These are phyloP conservation scores for Curvularia sp. DNA, from an alignment of 2,329 filamentous ascomycete species.

Conservation along the genomic window DNA sequence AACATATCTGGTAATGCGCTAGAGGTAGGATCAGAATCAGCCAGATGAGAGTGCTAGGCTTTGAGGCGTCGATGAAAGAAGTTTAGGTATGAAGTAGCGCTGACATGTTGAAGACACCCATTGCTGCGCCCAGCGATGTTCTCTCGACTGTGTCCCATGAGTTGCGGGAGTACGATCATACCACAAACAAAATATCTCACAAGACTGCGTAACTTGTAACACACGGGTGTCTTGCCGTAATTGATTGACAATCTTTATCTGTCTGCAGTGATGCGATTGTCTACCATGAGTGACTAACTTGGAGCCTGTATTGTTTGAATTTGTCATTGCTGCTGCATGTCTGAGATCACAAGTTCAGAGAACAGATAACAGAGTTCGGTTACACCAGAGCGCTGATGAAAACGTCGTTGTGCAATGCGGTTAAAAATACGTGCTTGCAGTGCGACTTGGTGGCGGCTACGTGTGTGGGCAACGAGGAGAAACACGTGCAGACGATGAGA, in stretches of 20 bases:
- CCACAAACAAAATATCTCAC: not conserved
- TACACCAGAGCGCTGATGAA: slow-evolving; percentile 1
- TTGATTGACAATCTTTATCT: not conserved
- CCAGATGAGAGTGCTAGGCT: not conserved
- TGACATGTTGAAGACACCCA: slow-evolving; percentile 20
- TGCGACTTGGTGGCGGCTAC: not conserved
- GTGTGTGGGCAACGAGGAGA: not conserved
- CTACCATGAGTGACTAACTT: not conserved
- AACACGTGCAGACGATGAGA: not conserved
- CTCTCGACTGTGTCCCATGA: slow-evolving; percentile 3
- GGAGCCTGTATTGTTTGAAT: not conserved
- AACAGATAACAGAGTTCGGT: not conserved
- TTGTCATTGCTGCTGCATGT: not conserved
- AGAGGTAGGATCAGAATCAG: not conserved
- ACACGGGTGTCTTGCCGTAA: not conserved
- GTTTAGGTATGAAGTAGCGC: slow-evolving; percentile 7
- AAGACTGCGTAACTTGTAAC: slow-evolving; percentile 7
- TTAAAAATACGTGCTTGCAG: not conserved
- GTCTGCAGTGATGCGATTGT: not conserved
- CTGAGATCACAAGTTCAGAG: not conserved
- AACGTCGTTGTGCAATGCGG: slow-evolving; percentile 21
- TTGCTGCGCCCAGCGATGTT: slow-evolving; percentile 14
- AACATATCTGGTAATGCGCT: slow-evolving; percentile 8
- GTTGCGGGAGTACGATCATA: slow-evolving; percentile 1
- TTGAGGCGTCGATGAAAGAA: slow-evolving; percentile 9